These are phyloP conservation scores for barrel medic (Medicago truncatula) DNA, from an alignment of 306 rosid genomes.

Conservation along the genomic window DNA sequence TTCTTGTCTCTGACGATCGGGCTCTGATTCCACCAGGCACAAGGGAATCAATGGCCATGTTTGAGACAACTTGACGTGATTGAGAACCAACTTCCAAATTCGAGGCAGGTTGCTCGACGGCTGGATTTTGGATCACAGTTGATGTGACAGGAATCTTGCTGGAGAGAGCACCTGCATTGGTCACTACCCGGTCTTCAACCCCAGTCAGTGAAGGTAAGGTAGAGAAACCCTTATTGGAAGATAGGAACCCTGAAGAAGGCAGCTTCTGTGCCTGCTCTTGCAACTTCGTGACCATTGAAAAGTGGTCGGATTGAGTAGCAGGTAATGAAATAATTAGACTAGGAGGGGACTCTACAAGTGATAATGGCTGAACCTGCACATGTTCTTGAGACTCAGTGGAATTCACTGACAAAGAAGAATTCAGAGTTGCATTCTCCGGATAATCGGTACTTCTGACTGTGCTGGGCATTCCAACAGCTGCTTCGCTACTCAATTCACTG, in stretches of 20 bases:
- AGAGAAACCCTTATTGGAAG: slow-evolving; percentile 30
- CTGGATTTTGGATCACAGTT: too few species aligned
- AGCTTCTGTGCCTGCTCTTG: slow-evolving; percentile 31
- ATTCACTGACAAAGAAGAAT: slow-evolving; percentile 18
- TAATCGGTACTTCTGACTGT: slow-evolving; percentile 25
- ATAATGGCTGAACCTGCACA: slow-evolving; percentile 39
- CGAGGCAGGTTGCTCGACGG: too few species aligned
- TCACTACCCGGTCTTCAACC: too few species aligned
- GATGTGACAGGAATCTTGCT: too few species aligned
- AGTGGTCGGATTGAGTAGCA: slow-evolving; percentile 22
- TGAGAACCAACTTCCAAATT: too few species aligned
- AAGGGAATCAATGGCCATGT: too few species aligned
- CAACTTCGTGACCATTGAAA: slow-evolving; percentile 29
- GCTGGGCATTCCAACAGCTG: slow-evolving; percentile 6
- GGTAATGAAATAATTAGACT: not conserved
- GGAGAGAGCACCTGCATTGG: too few species aligned
- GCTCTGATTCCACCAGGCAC: too few species aligned
- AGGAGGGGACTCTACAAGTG: slow-evolving; percentile 44
- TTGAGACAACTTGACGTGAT: too few species aligned
- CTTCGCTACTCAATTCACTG: slow-evolving; percentile 34
- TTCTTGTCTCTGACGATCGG: too few species aligned
- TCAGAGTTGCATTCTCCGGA: slow-evolving; percentile 12
- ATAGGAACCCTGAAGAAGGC: slow-evolving; percentile 33
- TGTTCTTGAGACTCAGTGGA: slow-evolving; percentile 45
- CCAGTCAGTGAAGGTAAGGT: too few species aligned